A percentile compares a stretch with the other conserved stretches of the same genome.
Evolutionary conservation across 2,329 filamentous ascomycete species (phyloP).

Genomic region (Orbilia quercus): DNA sequence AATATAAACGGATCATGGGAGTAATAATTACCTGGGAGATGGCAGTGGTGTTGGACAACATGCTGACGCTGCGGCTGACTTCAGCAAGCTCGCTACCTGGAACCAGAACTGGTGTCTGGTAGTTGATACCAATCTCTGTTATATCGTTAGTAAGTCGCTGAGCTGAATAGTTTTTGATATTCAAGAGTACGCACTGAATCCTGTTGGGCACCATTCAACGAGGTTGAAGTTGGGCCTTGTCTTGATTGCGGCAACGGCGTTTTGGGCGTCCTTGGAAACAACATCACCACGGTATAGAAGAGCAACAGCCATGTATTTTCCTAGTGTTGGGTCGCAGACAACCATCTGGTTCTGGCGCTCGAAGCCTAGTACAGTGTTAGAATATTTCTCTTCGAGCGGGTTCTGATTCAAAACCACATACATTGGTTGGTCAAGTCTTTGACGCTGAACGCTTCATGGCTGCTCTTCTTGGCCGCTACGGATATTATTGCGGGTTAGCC

Average conservation of each 20-base stretch:
- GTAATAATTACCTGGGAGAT: conserved; percentile 67
- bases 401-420: conserved; percentile 61
- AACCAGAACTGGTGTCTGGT: conserved; percentile 70
- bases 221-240: conserved; percentile 74
- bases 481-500: conserved; percentile 17
- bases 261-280: conserved; percentile 72
- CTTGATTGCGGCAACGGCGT: conserved; percentile 72
- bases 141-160: neutral
- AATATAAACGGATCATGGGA: neutral
- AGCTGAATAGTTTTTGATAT: neutral
- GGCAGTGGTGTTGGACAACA: conserved; percentile 75
- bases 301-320: conserved; percentile 76
- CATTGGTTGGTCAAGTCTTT: conserved; percentile 76
- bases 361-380: conserved; percentile 66
- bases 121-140: conserved; percentile 73
- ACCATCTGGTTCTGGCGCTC: conserved; percentile 78
- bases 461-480: conserved; percentile 73
- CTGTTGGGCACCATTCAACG: conserved; percentile 76
- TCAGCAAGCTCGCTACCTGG: conserved; percentile 68
- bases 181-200: conserved; percentile 66
- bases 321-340: conserved; percentile 73
- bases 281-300: conserved; percentile 75
- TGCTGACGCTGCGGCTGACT: conserved; percentile 70
- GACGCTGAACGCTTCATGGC: conserved; percentile 88
- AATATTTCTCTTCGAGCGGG: neutral